A percentile compares a stretch with the other conserved stretches of the same genome.
Evolutionary conservation across 768 basidiomycete species (phyloP).

Genomic region (Trametes elegans): DNA sequence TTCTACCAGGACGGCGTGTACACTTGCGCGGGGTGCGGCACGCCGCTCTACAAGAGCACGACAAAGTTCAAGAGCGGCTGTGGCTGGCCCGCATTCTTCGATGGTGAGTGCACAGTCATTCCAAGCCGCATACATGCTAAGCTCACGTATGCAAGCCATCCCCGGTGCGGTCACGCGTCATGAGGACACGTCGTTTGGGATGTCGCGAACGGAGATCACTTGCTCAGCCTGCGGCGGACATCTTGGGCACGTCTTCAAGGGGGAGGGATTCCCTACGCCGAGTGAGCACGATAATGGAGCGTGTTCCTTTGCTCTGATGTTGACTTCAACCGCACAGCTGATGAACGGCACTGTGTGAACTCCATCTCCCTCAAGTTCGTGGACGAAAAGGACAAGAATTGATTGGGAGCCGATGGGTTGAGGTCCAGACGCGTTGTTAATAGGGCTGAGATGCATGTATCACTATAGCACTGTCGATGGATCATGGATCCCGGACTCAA

Average conservation of each 20-base stretch:
- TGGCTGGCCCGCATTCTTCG: slow-evolving; percentile 98
- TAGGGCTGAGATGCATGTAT: neutral
- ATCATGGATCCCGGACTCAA: neutral
- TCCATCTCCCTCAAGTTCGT: slow-evolving; percentile 81
- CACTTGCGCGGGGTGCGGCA: slow-evolving; percentile 73
- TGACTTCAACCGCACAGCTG: slow-evolving; percentile 42
- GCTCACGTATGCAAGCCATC: slow-evolving; percentile 53
- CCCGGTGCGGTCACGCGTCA: slow-evolving; percentile 85
- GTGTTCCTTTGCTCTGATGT: neutral
- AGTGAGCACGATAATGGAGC: slow-evolving; percentile 43
- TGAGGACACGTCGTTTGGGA: slow-evolving; percentile 65
- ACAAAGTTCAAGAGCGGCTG: slow-evolving; percentile 94
- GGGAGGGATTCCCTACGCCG: slow-evolving; percentile 79
- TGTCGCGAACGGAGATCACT: slow-evolving; percentile 79
- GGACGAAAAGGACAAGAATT: slow-evolving; percentile 39
- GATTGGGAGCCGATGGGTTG: neutral
- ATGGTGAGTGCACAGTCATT: slow-evolving; percentile 46
- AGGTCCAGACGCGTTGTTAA: slow-evolving; percentile 7
- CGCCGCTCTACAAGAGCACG: slow-evolving; percentile 82
- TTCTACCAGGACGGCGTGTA: slow-evolving; percentile 67
- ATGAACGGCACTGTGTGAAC: slow-evolving; percentile 90
- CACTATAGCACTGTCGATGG: neutral
- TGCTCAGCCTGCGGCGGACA: slow-evolving; percentile 92
- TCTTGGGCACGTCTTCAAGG: slow-evolving; percentile 94
- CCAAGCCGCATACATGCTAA: neutral